Evolutionary conservation across 129 eudicot species (phyloP).

Genomic region (Cynara cardunculus): DNA sequence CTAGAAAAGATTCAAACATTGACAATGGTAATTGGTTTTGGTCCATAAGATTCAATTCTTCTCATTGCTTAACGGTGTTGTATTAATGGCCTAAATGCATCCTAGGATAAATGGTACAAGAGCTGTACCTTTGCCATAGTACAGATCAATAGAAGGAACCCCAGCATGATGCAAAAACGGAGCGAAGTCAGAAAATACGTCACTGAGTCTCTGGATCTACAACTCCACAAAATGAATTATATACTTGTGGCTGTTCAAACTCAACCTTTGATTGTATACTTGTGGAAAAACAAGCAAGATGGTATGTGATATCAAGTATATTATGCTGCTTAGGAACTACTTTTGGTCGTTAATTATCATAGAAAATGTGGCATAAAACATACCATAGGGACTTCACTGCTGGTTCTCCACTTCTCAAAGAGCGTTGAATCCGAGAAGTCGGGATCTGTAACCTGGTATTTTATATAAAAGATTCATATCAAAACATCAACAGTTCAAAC

Average conservation of each 20-base stretch:
- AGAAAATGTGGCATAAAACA: constrained; percentile 27
- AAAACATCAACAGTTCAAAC: neutral
- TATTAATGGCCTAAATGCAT: neutral
- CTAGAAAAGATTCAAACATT: constrained; percentile 32
- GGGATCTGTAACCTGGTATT: constrained; percentile 66
- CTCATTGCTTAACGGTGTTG: neutral
- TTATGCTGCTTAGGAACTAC: neutral
- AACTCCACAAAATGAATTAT: constrained; percentile 16
- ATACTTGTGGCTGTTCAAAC: neutral
- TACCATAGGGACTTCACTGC: constrained; percentile 50
- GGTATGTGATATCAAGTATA: neutral
- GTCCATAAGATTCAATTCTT: neutral
- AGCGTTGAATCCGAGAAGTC: constrained; percentile 41
- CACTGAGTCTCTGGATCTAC: constrained; percentile 85
- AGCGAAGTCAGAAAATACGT: constrained; percentile 88
- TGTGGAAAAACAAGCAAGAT: neutral
- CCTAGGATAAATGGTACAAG: neutral
- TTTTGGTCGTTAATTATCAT: constrained; percentile 9
- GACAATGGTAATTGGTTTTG: no score
- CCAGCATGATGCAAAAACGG: constrained; percentile 98
- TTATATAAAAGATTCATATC: neutral
- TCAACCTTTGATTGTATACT: neutral
- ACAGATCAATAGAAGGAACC: constrained; percentile 79
- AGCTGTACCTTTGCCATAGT: constrained; percentile 72
- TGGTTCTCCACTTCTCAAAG: constrained; percentile 58